phyloP scores from a whole-genome alignment of 2,329 filamentous ascomycete species.

The Biscogniauxia marginata region DNA sequence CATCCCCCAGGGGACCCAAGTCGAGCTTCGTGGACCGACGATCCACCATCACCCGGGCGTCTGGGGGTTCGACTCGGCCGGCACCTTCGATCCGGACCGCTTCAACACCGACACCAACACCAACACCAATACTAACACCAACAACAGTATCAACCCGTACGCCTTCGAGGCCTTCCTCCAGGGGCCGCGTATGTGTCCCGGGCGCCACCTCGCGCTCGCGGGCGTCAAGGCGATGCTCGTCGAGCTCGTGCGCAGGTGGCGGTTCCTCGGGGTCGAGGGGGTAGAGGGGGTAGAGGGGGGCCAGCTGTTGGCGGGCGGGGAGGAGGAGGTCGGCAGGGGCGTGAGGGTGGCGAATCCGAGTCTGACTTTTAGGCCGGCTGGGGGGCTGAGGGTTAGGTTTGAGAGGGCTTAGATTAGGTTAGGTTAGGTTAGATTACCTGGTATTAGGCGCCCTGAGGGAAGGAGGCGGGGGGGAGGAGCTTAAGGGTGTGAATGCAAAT shows the following conservation, averaged over 20 bases:
- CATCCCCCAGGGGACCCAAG: constrained; percentile 26
- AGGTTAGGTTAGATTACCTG: too few species aligned
- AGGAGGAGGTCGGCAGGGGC: constrained; percentile 19
- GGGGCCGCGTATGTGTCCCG: constrained; percentile 30
- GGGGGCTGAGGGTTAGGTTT: constrained; percentile 22
- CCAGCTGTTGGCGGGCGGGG: constrained; percentile 15
- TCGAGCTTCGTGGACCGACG: constrained; percentile 23
- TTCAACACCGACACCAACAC: constrained; percentile 26
- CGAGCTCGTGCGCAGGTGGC: constrained; percentile 22
- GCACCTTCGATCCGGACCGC: constrained; percentile 21
- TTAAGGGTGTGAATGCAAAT: too few species aligned
- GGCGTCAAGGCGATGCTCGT: constrained; percentile 27
- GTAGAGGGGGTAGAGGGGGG: constrained; percentile 1
- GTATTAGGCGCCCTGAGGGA: too few species aligned
- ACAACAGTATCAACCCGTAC: constrained; percentile 36
- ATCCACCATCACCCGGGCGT: constrained; percentile 15
- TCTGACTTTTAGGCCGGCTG: constrained; percentile 21
- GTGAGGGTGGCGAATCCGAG: constrained; percentile 24
- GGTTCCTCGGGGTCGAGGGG: constrained; percentile 21
- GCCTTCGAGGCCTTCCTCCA: constrained; percentile 28
- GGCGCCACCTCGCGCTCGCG: constrained; percentile 22
- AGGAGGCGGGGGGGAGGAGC: not conserved
- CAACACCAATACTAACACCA: too few species aligned
- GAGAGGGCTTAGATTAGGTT: constrained; percentile 9
- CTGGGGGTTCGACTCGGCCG: constrained; percentile 26